Evolutionary conservation across 768 basidiomycete genomes (phyloP), one percentile per base, ranked within the genome.

Genomic region (Strobilomyces dryophilus): DNA sequence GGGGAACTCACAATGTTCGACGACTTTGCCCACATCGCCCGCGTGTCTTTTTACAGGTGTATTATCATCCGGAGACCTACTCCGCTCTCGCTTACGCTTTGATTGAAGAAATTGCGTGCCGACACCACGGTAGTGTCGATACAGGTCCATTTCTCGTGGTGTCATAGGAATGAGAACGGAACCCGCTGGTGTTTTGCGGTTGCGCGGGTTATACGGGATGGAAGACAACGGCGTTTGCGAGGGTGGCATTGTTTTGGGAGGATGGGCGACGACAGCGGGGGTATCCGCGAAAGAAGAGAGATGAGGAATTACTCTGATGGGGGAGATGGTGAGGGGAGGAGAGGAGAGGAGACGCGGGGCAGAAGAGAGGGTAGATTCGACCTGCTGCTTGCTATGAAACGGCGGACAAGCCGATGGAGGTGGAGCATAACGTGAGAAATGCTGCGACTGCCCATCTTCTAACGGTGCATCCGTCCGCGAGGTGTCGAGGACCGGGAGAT

Each of bases 1-100:
- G 35, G 45, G 49, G n/a, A n/a, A 79, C 85, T 63, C 62, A 86
- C 91, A 93, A 66, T 93, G 92, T 36, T 86, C 71, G 17, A 87
- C 80, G 35, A 93, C 87, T 44, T 84, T 79, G 1, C 78, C 82
- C 2, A 85, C 82, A 64, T 92, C 88, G n/a, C 85, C 81, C 5
- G 76, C 77, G 42, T 79, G 74, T 58, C 80, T 82, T 60, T 83
- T 80, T 18, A 62, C 56, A 5, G 78, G 74, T 0, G 73, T 76
- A 15, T 62, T 56, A n/a, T 73, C 73, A 31, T 79, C 71, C 59
- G 66, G 59, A 51, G 72, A 70, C 45, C 62, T 62, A 39, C 70
- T 71, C 57, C 68, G 61, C 18, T 70, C 75, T 46, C 82, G 75
- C 71, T 81, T 83, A 40, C 81, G 77, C 61, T 81, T 83, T 11